Evolutionary conservation across 2,329 filamentous ascomycete species (phyloP), one percentile per base, ranked within the genome.

Genomic region (Aspergillus spinulosporus): DNA sequence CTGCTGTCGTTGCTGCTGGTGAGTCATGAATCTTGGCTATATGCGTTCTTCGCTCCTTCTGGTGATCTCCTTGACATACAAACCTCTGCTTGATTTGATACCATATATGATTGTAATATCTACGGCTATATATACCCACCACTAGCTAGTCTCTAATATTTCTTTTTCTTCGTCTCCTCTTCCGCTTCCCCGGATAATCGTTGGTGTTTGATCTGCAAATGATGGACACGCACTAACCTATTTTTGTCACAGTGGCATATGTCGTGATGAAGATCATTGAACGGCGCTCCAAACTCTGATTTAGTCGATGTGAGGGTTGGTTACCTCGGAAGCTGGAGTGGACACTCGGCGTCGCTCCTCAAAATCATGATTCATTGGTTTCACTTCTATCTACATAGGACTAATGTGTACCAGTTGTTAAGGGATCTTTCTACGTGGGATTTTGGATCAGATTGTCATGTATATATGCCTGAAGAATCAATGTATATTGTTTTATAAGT

Each of bases 261-360:
- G 14, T 52, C 26, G n/a, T 52, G 26, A 31, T 52, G 34, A 44
- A 52, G 34, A 29, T 47, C 14, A 42, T 52, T 26, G 50, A 57
- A 53, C 45, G 45, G 45, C 55, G 50, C 14, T 52, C 50, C 15
- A 52, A 47, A 43, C 42, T 52, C n/a, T 52, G 26, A 36, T 11
- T 37, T 8, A 12, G 34, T 12, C n/a, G 7, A 37, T 12, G 4
- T 37, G 4, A 37, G 4, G 34, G 9, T 11, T 4, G 34, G 11
- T 12, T 37, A 37, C 34, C 34, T 12, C 11, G 34, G 34, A 12
- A 37, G 11, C n/a, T 37, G 11, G 34, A 37, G 4, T 37, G 34
- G n/a, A 37, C n/a, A 12, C 11, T 37, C 34, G 11, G n/a, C n/a
- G 8, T 37, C 11, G 9, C n/a, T 12, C n/a, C 34, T 34, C 5